These are phyloP conservation scores for Thelephora terrestris DNA, from an alignment of 1,284 basidiomycete species.

Conservation along the genomic window DNA sequence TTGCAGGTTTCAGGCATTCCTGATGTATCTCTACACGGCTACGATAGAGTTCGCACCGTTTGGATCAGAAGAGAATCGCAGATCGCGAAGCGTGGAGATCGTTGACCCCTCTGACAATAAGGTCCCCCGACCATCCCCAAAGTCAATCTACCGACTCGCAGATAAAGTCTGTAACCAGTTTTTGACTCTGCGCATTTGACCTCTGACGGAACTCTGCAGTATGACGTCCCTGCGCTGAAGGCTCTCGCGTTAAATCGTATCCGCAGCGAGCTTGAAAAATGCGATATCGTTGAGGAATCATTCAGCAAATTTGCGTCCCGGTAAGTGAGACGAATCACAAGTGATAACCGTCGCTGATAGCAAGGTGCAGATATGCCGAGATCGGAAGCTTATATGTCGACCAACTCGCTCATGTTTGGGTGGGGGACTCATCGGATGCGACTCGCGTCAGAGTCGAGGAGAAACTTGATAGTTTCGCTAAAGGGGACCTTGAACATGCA, in stretches of 20 bases:
- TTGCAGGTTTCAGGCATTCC: slow-evolving; percentile 14
- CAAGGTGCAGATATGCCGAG: background rate
- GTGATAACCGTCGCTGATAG: no score
- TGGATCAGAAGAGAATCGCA: slow-evolving; percentile 7
- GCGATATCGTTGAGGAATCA: slow-evolving; percentile 12
- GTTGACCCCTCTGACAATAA: slow-evolving; percentile 1
- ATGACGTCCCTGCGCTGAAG: slow-evolving; percentile 11
- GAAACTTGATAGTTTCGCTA: background rate
- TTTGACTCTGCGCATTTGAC: background rate
- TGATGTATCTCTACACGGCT: slow-evolving; percentile 15
- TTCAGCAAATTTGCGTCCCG: slow-evolving; percentile 4
- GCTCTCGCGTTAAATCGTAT: slow-evolving; percentile 7
- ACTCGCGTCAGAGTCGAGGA: background rate
- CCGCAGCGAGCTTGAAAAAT: slow-evolving; percentile 6
- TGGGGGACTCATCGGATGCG: background rate
- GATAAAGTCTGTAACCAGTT: slow-evolving; percentile 7
- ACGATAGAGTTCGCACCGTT: slow-evolving; percentile 16
- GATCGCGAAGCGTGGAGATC: background rate
- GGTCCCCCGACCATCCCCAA: slow-evolving; percentile 12
- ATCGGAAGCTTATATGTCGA: background rate
- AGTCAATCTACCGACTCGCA: slow-evolving; percentile 15
- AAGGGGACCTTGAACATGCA: background rate
- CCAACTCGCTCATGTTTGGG: background rate
- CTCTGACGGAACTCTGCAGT: slow-evolving; percentile 6
- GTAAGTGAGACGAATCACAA: background rate